phyloP scores from a whole-genome alignment of 352 stramenopile genomes.

The Pythium aristosporum region DNA sequence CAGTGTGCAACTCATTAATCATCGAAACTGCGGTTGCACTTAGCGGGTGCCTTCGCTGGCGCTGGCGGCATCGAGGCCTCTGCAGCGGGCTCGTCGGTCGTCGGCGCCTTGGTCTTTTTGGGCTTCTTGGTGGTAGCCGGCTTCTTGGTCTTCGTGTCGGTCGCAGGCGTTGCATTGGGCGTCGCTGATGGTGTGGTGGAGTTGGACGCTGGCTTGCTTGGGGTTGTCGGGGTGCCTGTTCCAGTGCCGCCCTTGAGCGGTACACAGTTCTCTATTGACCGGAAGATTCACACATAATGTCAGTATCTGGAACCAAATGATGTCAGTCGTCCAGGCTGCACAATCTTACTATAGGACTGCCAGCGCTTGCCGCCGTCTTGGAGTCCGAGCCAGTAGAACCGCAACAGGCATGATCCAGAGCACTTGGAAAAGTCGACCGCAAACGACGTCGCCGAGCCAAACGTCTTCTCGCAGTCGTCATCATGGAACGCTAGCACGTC shows the following conservation, averaged over 20 bases:
- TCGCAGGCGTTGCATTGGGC: neutral
- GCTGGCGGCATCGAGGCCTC: slow-evolving; percentile 1
- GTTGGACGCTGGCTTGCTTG: neutral
- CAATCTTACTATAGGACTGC: slow-evolving; percentile 9
- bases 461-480: slow-evolving; percentile 27
- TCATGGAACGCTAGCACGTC: slow-evolving; percentile 21
- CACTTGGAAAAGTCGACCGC: slow-evolving; percentile 25
- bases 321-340: too few relatives aligned
- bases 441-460: slow-evolving; percentile 15
- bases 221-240: neutral
- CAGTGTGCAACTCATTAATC: neutral
- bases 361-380: slow-evolving; percentile 15
- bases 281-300: too few relatives aligned
- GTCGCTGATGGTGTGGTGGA: slow-evolving; percentile 1
- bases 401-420: slow-evolving; percentile 14
- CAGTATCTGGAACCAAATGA: too few relatives aligned
- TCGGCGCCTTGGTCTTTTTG: neutral
- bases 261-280: slow-evolving; percentile 20
- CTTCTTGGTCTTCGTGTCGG: neutral
- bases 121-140: slow-evolving; percentile 4
- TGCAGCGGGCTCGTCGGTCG: slow-evolving; percentile 1
- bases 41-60: neutral
- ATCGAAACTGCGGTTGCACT: slow-evolving; percentile 3
- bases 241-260: slow-evolving; percentile 21
- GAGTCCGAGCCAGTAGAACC: slow-evolving; percentile 29